Evolutionary conservation across 306 rosid genomes (phyloP), one percentile per base, ranked within the genome.

Genomic region (Cucumis melo): DNA sequence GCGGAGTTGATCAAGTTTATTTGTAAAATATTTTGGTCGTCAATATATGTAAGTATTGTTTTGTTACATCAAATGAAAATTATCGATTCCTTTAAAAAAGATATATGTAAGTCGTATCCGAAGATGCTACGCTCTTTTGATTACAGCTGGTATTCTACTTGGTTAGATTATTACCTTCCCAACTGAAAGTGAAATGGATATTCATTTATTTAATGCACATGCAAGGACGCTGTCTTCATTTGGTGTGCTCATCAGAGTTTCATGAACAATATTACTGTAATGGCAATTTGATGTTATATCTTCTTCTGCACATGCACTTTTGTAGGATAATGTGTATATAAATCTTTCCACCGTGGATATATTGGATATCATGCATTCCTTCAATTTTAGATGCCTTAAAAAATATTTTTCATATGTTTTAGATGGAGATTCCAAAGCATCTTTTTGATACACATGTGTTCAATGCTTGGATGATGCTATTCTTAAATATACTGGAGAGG

Each of bases 11-110:
- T 95, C 88, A 92, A 95, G 88, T 91, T 92, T 80, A 95, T 92
- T 83, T 95, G 99, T 82, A 94, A 94, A 92, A 94, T 94, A 80
- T 94, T 94, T 83, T 94, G 99, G 99, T 94, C 99, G 58, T 94
- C 98, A n/a, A 90, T 95, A 76, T 95, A 95, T 86, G 98, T 95
- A 88, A 0, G 97, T 71, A 41, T 27, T 74, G 3, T 46, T 46
- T 3, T 17, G 1, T 2, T 13, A 46, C 53, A 46, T 46, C 53
- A 46, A 46, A 46, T 46, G 53, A 46, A 46, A 46, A 46, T 46
- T 46, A 46, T 46, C 0, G 53, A 2, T 46, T 46, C 17, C 17
- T 46, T 46, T 12, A 12, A 3, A 10, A 10, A 46, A 46, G 16
- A 89, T 92, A 73, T 94, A 94, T 86, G 98, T 94, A 87, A 0